Conservation (phyloP, 208 protist genomes). For the Crithidia thermophila region DNA sequence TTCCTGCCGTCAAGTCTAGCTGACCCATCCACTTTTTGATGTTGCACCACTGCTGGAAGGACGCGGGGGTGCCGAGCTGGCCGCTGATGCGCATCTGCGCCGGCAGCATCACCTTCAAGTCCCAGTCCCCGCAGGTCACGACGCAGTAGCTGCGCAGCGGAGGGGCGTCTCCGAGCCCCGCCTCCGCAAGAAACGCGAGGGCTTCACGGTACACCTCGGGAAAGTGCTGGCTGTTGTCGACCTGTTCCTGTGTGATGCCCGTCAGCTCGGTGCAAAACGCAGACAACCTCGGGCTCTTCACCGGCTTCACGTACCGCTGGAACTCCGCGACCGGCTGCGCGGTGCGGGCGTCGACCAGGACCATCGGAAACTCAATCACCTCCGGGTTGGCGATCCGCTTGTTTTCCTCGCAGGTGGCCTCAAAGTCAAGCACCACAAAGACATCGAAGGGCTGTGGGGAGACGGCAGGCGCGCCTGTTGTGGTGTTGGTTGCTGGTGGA, state of each 20-base stretch:
- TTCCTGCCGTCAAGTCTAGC: conserved; percentile 8
- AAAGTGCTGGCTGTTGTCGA: conserved; percentile 65
- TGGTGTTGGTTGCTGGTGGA: background rate
- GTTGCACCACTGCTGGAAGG: conserved; percentile 88
- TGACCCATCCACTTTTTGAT: conserved; percentile 81
- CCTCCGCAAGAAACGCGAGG: conserved; percentile 50
- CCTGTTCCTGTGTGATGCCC: conserved; percentile 79
- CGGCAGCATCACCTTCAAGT: conserved; percentile 88
- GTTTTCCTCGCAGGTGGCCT: conserved; percentile 90
- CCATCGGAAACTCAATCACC: conserved; percentile 91
- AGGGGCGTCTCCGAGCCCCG: conserved; percentile 52
- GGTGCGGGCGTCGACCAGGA: conserved; percentile 71
- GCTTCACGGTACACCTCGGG: conserved; percentile 62
- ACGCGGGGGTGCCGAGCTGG: conserved; percentile 9
- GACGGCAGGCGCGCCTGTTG: background rate
- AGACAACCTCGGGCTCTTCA: conserved; percentile 51
- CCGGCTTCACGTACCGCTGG: conserved; percentile 89
- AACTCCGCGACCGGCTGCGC: conserved; percentile 65
- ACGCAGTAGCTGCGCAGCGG: conserved; percentile 74
- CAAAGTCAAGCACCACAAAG: conserved; percentile 95
- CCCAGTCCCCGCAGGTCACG: conserved; percentile 96
- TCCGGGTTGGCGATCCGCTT: conserved; percentile 50
- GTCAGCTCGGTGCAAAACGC: conserved; percentile 90
- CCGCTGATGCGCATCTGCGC: conserved; percentile 52
- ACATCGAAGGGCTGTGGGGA: conserved; percentile 40